Conservation (phyloP, 768 basidiomycete species). For the Austroboletus festivus region DNA sequence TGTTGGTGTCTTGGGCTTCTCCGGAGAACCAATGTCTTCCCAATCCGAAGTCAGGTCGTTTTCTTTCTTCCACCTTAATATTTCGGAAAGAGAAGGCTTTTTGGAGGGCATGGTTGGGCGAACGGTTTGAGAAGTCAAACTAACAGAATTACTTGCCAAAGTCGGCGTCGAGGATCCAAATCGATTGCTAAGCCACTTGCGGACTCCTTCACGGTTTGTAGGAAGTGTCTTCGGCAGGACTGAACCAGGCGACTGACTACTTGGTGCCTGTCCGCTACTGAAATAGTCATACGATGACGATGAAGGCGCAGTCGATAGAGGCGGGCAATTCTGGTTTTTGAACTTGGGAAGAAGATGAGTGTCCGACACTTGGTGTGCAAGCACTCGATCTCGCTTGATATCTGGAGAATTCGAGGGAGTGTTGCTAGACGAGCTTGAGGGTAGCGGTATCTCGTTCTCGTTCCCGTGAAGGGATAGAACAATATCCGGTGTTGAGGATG, state of each 20-base stretch:
- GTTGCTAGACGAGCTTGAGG: constrained; percentile 48
- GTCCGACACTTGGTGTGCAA: constrained; percentile 70
- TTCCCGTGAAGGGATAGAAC: constrained; percentile 41
- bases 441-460: constrained; percentile 42
- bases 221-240: constrained; percentile 51
- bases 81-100: constrained; percentile 67
- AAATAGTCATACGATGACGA: constrained; percentile 54
- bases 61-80: constrained; percentile 55
- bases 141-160: constrained; percentile 35
- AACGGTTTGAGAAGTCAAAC: constrained; percentile 31
- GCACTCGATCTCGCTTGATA: constrained; percentile 52
- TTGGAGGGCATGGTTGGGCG: constrained; percentile 44
- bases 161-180: constrained; percentile 45
- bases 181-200: constrained; percentile 72
- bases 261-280: constrained; percentile 28
- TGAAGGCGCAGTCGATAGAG: constrained; percentile 41
- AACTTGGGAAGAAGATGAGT: constrained; percentile 58
- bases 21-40: constrained; percentile 54
- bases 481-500: constrained; percentile 49
- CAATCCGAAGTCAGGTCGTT: constrained; percentile 57
- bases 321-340: constrained; percentile 38
- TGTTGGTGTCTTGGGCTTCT: constrained; percentile 48
- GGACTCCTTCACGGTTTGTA: constrained; percentile 73
- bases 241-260: constrained; percentile 34
- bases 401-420: constrained; percentile 51